These are phyloP conservation scores for Astragalus membranaceus DNA, from an alignment of 306 rosid genomes.

Conservation along the genomic window DNA sequence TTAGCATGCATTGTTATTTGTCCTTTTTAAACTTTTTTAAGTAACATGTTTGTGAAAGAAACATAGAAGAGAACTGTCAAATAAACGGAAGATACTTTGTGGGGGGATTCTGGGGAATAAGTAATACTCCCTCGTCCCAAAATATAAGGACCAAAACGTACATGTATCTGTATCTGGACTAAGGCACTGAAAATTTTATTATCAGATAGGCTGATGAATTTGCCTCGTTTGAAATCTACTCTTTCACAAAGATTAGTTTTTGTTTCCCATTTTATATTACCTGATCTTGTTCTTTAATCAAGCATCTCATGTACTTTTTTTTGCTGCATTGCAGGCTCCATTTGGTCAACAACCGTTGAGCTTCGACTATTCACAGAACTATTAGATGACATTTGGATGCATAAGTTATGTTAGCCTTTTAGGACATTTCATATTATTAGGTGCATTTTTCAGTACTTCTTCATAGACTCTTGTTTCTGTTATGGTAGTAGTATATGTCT, in stretches of 20 bases:
- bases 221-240: not conserved
- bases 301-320: not conserved
- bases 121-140: too few species aligned
- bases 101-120: too few species aligned
- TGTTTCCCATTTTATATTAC: not conserved
- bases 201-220: not conserved
- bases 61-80: not conserved
- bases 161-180: too few species aligned
- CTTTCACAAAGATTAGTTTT: not conserved
- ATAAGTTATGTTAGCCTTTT: constrained; percentile 27
- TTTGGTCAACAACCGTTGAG: constrained; percentile 85
- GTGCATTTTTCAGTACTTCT: constrained; percentile 20
- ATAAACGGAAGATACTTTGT: not conserved
- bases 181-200: too few species aligned
- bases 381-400: constrained; percentile 36
- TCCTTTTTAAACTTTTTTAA: not conserved
- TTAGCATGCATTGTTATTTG: not conserved
- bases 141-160: too few species aligned
- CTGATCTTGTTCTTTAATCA: not conserved
- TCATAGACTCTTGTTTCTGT: constrained; percentile 34
- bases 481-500: constrained; percentile 25
- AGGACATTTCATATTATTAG: constrained; percentile 30
- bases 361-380: constrained; percentile 80
- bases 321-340: constrained; percentile 62
- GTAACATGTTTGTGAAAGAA: not conserved